These are phyloP conservation scores for Pugionium dolabratum DNA, from an alignment of 345 rosid genomes.

Conservation along the genomic window DNA sequence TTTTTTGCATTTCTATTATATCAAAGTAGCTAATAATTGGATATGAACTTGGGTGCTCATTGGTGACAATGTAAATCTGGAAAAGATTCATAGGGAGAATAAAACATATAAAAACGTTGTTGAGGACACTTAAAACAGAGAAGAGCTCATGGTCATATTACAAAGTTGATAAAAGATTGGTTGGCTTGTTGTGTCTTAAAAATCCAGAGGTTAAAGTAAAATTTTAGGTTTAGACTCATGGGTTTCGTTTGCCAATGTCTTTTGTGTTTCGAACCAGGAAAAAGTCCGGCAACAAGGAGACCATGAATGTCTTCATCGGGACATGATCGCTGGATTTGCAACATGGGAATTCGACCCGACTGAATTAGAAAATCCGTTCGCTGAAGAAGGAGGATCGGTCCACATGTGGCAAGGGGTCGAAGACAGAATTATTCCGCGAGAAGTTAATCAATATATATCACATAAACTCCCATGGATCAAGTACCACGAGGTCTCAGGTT, in stretches of 20 bases:
- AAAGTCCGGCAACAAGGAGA: slow-evolving; percentile 69
- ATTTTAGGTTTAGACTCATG: background rate
- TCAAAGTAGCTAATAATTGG: background rate
- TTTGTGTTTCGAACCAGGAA: slow-evolving; percentile 33
- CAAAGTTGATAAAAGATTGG: too few relatives aligned
- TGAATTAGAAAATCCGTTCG: slow-evolving; percentile 66
- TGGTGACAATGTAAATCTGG: background rate
- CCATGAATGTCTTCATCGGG: slow-evolving; percentile 61
- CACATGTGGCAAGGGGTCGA: slow-evolving; percentile 78
- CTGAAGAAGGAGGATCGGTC: slow-evolving; percentile 52
- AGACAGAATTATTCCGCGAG: slow-evolving; percentile 59
- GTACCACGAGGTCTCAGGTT: slow-evolving; percentile 63
- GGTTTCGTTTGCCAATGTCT: background rate
- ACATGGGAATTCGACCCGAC: slow-evolving; percentile 85
- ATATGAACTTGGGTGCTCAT: background rate
- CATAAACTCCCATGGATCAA: slow-evolving; percentile 74
- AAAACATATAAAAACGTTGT: background rate
- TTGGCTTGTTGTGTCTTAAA: background rate
- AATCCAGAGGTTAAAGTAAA: background rate
- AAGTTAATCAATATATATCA: slow-evolving; percentile 51
- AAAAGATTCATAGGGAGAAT: background rate
- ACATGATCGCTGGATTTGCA: slow-evolving; percentile 57
- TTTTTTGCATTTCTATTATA: background rate
- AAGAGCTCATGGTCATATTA: background rate
- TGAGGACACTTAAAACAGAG: background rate